Conservation (phyloP, 805 yeast species). For the Sugiyamaella qingdaonensis region DNA sequence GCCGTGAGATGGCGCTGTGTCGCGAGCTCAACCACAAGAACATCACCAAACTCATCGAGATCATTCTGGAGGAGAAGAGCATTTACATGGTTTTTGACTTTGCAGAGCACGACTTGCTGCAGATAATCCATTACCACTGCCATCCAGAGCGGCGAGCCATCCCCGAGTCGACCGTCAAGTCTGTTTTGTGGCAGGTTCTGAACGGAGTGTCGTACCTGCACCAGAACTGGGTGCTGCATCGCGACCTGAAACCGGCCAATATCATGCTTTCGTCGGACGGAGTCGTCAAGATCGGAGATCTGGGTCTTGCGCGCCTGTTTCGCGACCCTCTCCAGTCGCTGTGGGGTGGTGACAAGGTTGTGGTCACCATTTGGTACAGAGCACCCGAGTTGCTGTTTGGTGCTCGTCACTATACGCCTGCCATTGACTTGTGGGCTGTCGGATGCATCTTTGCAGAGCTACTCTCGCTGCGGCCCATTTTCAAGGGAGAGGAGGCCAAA, state of each 20-base stretch:
- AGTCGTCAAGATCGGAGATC: constrained; percentile 90
- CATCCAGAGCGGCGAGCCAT: constrained; percentile 81
- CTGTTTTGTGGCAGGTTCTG: constrained; percentile 86
- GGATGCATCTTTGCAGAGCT: constrained; percentile 94
- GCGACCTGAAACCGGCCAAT: constrained; percentile 96
- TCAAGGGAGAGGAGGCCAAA: constrained; percentile 97
- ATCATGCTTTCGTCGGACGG: constrained; percentile 92
- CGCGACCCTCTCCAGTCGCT: constrained; percentile 81
- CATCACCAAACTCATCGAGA: constrained; percentile 74
- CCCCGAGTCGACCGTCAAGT: constrained; percentile 73
- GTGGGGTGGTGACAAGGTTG: constrained; percentile 91
- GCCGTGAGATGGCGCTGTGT: constrained; percentile 93
- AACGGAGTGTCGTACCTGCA: constrained; percentile 90
- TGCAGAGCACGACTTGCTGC: constrained; percentile 93
- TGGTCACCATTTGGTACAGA: constrained; percentile 94
- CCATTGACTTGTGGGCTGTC: constrained; percentile 92
- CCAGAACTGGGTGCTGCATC: constrained; percentile 92
- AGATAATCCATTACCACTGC: constrained; percentile 89
- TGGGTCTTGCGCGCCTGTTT: constrained; percentile 86
- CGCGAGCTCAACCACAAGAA: constrained; percentile 79
- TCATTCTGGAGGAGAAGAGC: constrained; percentile 78
- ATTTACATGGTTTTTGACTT: constrained; percentile 94
- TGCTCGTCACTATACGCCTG: constrained; percentile 87
- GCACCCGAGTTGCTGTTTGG: constrained; percentile 92
- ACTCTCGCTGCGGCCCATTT: constrained; percentile 82